A percentile compares a stretch with the other conserved stretches of the same genome.
These are phyloP conservation scores for Proteromonas lacertae DNA, from an alignment of 352 stramenopile species.

Conservation along the genomic window DNA sequence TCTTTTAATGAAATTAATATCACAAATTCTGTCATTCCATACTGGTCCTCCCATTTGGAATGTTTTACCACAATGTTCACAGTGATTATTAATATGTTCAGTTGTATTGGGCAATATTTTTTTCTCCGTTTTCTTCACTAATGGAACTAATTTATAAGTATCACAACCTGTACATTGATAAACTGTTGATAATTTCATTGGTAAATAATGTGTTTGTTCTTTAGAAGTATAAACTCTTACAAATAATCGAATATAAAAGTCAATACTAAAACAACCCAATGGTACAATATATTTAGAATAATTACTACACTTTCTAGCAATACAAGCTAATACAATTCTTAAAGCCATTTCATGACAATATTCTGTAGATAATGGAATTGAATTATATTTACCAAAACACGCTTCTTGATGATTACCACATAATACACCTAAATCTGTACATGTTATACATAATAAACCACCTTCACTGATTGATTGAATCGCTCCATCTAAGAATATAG, in stretches of 20 bases:
- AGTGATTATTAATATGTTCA: slow-evolving; percentile 4
- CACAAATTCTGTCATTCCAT: slow-evolving; percentile 78
- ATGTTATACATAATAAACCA: slow-evolving; percentile 90
- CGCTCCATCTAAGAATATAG: slow-evolving; percentile 84
- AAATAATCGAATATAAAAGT: slow-evolving; percentile 98
- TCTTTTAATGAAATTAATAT: slow-evolving; percentile 19
- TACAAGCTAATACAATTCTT: slow-evolving; percentile 61
- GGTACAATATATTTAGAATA: slow-evolving; percentile 85
- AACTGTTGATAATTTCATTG: slow-evolving; percentile 3
- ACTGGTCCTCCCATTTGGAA: slow-evolving; percentile 69
- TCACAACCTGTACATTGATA: slow-evolving; percentile 35
- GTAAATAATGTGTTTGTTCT: slow-evolving; percentile 42
- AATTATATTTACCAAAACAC: slow-evolving; percentile 35
- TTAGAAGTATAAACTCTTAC: slow-evolving; percentile 84
- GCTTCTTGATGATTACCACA: slow-evolving; percentile 30
- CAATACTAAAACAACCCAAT: slow-evolving; percentile 81
- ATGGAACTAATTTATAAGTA: slow-evolving; percentile 48
- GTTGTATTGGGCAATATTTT: background rate
- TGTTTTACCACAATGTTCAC: slow-evolving; percentile 18
- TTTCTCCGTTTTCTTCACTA: slow-evolving; percentile 17
- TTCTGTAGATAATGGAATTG: slow-evolving; percentile 3
- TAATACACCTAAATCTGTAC: slow-evolving; percentile 76
- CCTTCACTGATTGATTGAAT: slow-evolving; percentile 69
- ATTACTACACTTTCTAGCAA: slow-evolving; percentile 59
- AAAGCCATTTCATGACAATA: slow-evolving; percentile 53